Base-by-base conservation (phyloP, 257 asterid genomes). In the Jasminum sambac region DNA sequence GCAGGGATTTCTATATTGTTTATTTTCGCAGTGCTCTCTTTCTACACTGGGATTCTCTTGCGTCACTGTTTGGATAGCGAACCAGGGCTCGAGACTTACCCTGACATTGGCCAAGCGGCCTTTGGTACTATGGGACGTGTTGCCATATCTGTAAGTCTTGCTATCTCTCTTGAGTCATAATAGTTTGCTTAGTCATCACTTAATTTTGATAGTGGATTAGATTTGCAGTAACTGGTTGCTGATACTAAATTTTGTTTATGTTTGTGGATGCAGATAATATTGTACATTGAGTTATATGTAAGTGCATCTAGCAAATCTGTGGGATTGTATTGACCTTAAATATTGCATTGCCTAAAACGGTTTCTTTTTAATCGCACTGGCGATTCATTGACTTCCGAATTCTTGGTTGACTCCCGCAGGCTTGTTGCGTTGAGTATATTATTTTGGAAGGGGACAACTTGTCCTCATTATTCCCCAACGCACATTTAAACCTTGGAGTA, bases 41-140 rank as follows among this genome's bases (percentile, higher is more conserved):
- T 69, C 70, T 91, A 95, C 84, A 95, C 99, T 11, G 98, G 99
- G 63, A 81, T 95, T 73, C 99, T 95, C 69, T 78, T 91, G 17
- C 81, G 97, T 40, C 60, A 48, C 73, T 91, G 99, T 75, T 84
- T 91, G 84, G 99, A 95, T 80, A 95, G 99, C 82, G 86, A 85
- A 77, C 99, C 99, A 0, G 99, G 97, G 25, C 96, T 95, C 14
- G 92, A 84, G 67, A 95, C 99, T 1, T 95, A 95, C 69, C 99
- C 99, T 0, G 99, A 95, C 76, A 90, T 95, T 65, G 99, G 99
- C 73, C 97, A 91, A 80, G 99, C 97, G 39, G 99, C 99, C 11
- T 95, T 95, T 37, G 99, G 99, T 39, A 81, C 84, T 2, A 17
- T 58, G 2, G 99, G 99, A n/a, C 96, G 98, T 64, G 52, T 90